Evolutionary conservation across 2,329 filamentous ascomycete species (phyloP), one percentile per base, ranked within the genome.

Genomic region (Microsporum ferrugineum): DNA sequence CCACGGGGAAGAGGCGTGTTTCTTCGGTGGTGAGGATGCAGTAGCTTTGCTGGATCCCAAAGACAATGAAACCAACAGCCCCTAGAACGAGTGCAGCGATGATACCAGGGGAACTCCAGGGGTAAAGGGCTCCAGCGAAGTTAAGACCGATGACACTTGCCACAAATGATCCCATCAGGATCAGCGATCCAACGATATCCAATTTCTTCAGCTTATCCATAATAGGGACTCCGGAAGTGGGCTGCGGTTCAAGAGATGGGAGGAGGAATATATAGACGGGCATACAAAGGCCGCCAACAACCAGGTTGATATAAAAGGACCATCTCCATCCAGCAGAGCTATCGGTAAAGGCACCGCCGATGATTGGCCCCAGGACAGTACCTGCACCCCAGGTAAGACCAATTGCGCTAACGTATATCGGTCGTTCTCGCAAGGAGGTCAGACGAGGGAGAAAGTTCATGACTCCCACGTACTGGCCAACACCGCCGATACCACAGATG

Each of bases 271-370:
- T 31, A 31, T 77, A 73, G 27, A 76, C 71, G 0, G 79, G 75
- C 5, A 73, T 67, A 33, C 73, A 69, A 8, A 75, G 65, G n/a
- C 72, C 80, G 0, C 78, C 72, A 53, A 79, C 69, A 33, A 74
- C 66, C 0, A 83, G 71, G 66, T 84, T 84, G 70, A 84, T 78
- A 65, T 85, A 85, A 66, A 66, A 63, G 60, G 60, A 31, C 72
- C 71, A 75, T 39, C 70, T 66, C 72, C 72, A 75, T 6, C 63
- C 68, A 8, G 67, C 71, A 7, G 60, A 53, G 41, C 61, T 65
- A 31, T 68, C 65, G 12, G 66, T 60, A 60, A 75, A 74, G 2
- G 65, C 70, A 31, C 73, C 73, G 3, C 74, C 75, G 34, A 77
- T 68, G 58, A 76, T 65, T 0, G 73, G 75, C 2, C 74, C 75